A percentile compares a stretch with the other conserved stretches of the same genome.
These are phyloP conservation scores for Aspergillus neoniger DNA, from an alignment of 2,329 filamentous ascomycete species.

Conservation along the genomic window DNA sequence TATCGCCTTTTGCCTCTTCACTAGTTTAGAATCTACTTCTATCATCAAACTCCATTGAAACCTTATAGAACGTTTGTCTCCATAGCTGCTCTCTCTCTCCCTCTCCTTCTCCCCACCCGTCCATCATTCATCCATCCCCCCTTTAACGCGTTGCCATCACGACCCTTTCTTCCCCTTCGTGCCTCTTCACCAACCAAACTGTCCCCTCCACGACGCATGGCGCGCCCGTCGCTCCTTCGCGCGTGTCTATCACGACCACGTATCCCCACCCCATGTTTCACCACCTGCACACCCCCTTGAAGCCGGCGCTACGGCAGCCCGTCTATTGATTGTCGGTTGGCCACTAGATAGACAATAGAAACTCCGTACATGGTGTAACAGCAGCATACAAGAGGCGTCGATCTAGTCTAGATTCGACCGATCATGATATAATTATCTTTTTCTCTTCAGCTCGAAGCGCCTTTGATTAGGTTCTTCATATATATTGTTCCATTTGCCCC, in stretches of 20 bases:
- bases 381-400: not conserved
- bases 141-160: conserved; percentile 25
- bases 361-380: not conserved
- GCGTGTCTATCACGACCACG: conserved; percentile 13
- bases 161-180: conserved; percentile 9
- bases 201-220: not conserved
- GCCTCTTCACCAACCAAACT: conserved; percentile 4
- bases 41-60: not conserved
- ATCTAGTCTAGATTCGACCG: not conserved
- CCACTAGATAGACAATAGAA: too few relatives aligned
- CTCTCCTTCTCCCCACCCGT: not conserved
- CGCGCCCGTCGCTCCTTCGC: conserved; percentile 5
- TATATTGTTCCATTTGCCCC: not conserved
- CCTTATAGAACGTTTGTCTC: not conserved
- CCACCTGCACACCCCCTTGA: conserved; percentile 8
- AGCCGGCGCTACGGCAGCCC: not conserved
- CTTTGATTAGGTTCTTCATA: not conserved
- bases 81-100: not conserved
- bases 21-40: not conserved
- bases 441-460: not conserved
- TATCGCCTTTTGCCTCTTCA: not conserved
- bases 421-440: not conserved
- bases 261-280: conserved; percentile 13
- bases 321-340: not conserved
- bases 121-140: conserved; percentile 16